A percentile compares a stretch with the other conserved stretches of the same genome.
phyloP scores from a whole-genome alignment of 192 early-diverging fungal genomes.

The Podila horticola region DNA sequence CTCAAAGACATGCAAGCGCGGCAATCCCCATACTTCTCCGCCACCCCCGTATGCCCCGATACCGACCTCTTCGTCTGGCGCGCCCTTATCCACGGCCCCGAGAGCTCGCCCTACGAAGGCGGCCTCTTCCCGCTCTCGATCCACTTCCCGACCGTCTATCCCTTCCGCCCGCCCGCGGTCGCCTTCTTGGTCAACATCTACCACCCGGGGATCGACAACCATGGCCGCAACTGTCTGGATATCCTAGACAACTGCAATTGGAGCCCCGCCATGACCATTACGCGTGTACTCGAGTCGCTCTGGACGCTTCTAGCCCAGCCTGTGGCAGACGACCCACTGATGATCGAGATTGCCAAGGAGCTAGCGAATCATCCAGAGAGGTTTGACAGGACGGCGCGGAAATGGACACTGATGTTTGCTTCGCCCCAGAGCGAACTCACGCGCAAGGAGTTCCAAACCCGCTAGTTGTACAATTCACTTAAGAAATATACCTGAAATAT shows the following conservation, averaged over 20 bases:
- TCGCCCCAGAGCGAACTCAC: neutral
- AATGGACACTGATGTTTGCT: neutral
- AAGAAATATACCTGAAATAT: too few species aligned
- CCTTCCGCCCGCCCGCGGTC: neutral
- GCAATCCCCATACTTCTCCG: neutral
- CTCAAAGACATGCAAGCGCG: neutral
- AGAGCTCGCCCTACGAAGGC: neutral
- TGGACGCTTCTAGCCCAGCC: neutral
- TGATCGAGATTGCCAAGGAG: neutral
- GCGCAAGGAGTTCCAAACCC: too few species aligned
- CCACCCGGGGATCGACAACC: constrained; percentile 39
- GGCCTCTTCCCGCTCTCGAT: constrained; percentile 1
- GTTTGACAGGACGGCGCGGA: neutral
- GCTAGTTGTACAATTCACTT: too few species aligned
- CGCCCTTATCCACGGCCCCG: neutral
- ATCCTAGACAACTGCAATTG: neutral
- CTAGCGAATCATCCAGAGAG: neutral
- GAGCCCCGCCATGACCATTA: neutral
- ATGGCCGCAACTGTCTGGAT: neutral
- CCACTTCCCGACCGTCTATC: neutral
- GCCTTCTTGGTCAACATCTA: neutral
- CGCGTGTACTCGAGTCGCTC: neutral
- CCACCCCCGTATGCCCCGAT: neutral
- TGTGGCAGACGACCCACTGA: neutral
- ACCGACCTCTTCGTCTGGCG: neutral